Evolutionary conservation across 768 basidiomycete species (phyloP).

Genomic region (Polyporus arcularius): DNA sequence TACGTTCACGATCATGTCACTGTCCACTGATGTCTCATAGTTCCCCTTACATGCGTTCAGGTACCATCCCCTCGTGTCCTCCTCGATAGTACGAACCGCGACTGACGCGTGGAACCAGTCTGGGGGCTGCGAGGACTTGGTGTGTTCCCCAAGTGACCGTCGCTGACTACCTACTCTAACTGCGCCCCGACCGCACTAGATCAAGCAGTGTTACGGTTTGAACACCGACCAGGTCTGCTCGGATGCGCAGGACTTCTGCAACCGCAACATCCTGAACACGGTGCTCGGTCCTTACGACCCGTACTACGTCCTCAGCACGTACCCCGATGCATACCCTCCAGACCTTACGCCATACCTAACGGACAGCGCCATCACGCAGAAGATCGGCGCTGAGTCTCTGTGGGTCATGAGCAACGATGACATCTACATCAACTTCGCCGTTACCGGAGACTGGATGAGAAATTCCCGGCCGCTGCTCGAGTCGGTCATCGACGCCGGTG

Average conservation of each 20-base stretch:
- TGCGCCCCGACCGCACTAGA: constrained; percentile 36
- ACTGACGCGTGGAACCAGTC: constrained; percentile 44
- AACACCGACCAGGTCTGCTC: constrained; percentile 52
- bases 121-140: constrained; percentile 53
- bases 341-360: constrained; percentile 35
- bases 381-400: constrained; percentile 45
- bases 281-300: constrained; percentile 59
- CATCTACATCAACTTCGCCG: constrained; percentile 50
- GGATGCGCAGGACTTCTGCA: constrained; percentile 57
- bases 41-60: constrained; percentile 3
- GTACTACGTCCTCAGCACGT: constrained; percentile 46
- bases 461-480: constrained; percentile 49
- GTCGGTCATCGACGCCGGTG: constrained; percentile 60
- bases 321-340: constrained; percentile 52
- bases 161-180: neutral
- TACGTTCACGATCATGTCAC: constrained; percentile 13
- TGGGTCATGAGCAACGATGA: constrained; percentile 43
- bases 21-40: neutral
- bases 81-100: constrained; percentile 39
- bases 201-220: constrained; percentile 52
- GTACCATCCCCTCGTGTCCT: constrained; percentile 55
- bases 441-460: constrained; percentile 61
- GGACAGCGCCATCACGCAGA: constrained; percentile 29
- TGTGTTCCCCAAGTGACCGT: constrained; percentile 19
- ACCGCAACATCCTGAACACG: constrained; percentile 51